Base-by-base conservation (phyloP, 352 stramenopile genomes). In the Phytophthora sp. region DNA sequence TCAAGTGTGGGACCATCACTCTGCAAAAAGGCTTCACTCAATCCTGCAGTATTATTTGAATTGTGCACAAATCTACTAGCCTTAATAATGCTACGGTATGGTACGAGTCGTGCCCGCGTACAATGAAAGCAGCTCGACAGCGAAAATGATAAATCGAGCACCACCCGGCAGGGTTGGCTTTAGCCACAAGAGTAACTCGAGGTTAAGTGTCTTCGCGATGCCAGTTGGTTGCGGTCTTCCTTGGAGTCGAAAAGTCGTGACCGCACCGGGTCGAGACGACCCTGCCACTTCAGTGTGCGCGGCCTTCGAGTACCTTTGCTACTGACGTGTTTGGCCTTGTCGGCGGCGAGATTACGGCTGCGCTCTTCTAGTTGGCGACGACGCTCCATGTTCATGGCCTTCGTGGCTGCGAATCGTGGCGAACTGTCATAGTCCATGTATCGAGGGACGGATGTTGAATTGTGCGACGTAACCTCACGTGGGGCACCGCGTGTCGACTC, bases 401-500 rank as follows among this genome's bases (percentile, higher is more conserved):
- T 81, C 7, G 59, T 76, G 33, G 67, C 74, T 11, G 52, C 63
- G 26, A 71, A 81, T n/a, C 70, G 74, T 26, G 66, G 55, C 23
- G 74, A 76, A 20, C 60, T 76, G 7, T 68, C 57, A 51, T 81
- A 81, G 56, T 76, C 59, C 58, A 81, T 63, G 57, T 79, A 81
- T 7, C 74, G 50, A 42, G 70, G 42, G 15, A 56, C 36, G 24
- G 46, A 53, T 33, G 61, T 57, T 35, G 52, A 64, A 7, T 36
- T 60, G 41, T 35, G 57, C 49, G 52, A 70, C n/a, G 51, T 7
- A 39, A 46, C 18, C 33, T 56, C 24, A 36, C 33, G 20, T 26
- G 45, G 41, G 18, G 50, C 29, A 54, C 18, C 13, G 9, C 35
- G 47, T 16, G 52, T 24, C 0, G 52, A 63, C 23, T 57, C 63